Base-by-base conservation (phyloP, 108 stramenopile species). In the Nitzschia putrida region DNA sequence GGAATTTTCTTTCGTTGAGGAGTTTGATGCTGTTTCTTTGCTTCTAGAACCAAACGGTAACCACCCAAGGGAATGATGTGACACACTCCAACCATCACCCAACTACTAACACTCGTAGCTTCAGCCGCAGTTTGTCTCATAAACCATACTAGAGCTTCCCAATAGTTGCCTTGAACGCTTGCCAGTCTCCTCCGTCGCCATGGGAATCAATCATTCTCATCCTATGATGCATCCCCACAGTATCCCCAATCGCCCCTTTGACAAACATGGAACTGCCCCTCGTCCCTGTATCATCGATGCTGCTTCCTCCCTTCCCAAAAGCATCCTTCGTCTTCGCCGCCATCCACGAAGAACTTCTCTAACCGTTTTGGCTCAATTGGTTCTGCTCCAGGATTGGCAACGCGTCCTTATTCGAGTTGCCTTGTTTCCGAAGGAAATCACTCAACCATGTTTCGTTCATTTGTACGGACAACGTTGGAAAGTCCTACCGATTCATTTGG, bases 351-450 rank as follows among this genome's bases (percentile, higher is more conserved):
- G 11, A 38, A 3, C 16, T 59, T 40, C 2, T 20, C 16, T 56
- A 0, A 4, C 68, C 12, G 51, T 43, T 13, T 64, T 79, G 37
- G 41, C 71, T 34, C 57, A 69, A 57, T 52, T 73, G 7, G 54
- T 80, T 0, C 12, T 71, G 3, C 37, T 52, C 8, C 45, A 58
- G 8, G 73, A 80, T 71, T 80, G 79, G 79, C 73, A 80, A 71
- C 65, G 49, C 18, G 79, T 80, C 8, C 24, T 80, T 25, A 80
- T 70, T 52, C 79, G 79, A 29, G 53, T 59, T 0, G 56, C 61
- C 1, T 56, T 64, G 41, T 65, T 65, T 80, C 69, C 64, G 8
- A 43, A 53, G 4, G 79, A 80, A 75, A 50, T 80, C 23, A 10
- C 22, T 37, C 45, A 65, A 42, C 29, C 50, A 38, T 39, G 34